These are phyloP conservation scores for Wickerhamomyces subpelliculosus DNA, from an alignment of 805 yeast genomes.

Conservation along the genomic window DNA sequence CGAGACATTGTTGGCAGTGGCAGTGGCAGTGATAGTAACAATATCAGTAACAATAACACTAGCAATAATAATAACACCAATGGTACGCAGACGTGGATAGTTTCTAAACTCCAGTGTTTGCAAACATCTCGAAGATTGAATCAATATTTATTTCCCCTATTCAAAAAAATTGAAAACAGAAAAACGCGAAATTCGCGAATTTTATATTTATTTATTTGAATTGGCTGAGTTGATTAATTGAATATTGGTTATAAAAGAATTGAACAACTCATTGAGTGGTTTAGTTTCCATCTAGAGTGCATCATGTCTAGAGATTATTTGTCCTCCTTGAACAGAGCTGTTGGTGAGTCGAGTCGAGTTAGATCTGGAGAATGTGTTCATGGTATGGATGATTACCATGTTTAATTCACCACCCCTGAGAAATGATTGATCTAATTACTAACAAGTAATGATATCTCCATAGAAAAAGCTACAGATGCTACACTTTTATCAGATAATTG, in stretches of 20 bases:
- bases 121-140: too few relatives aligned
- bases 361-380: too few relatives aligned
- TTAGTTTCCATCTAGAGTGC: too few relatives aligned
- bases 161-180: not conserved
- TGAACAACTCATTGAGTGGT: too few relatives aligned
- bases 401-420: too few relatives aligned
- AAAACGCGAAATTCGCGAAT: not conserved
- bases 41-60: too few relatives aligned
- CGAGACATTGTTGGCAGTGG: constrained; percentile 2
- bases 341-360: constrained; percentile 4
- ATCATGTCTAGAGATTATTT: not conserved
- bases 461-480: constrained; percentile 53
- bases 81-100: too few relatives aligned
- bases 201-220: not conserved
- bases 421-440: too few relatives aligned
- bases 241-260: not conserved
- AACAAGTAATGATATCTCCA: too few relatives aligned
- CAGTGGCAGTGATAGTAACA: not conserved
- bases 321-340: not conserved
- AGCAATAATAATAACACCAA: too few relatives aligned
- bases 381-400: too few relatives aligned
- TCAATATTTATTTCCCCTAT: not conserved
- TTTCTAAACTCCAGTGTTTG: too few relatives aligned
- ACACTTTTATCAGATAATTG: constrained; percentile 61
- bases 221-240: not conserved